Evolutionary conservation across 169 alveolate species (phyloP).

Genomic region (Perkinsus olseni): DNA sequence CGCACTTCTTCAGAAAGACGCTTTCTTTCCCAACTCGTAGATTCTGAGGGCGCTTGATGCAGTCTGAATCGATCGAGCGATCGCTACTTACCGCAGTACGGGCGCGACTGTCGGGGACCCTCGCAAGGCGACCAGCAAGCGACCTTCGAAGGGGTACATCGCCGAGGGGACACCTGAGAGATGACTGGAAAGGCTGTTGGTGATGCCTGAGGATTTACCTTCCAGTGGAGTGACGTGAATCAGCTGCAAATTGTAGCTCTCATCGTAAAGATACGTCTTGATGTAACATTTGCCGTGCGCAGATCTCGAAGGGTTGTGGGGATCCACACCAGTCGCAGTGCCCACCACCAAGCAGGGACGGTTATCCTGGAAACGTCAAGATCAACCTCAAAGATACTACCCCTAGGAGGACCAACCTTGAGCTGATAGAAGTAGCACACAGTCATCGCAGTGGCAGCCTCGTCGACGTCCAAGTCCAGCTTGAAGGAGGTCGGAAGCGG

Average conservation of each 20-base stretch:
- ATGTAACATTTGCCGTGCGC: slow-evolving; percentile 25
- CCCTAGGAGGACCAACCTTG: neutral
- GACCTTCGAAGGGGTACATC: slow-evolving; percentile 80
- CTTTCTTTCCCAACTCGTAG: slow-evolving; percentile 93
- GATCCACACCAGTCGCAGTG: slow-evolving; percentile 15
- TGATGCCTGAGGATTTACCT: neutral
- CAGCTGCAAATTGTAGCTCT: slow-evolving; percentile 36
- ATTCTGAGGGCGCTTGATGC: slow-evolving; percentile 83
- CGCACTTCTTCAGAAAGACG: slow-evolving; percentile 90
- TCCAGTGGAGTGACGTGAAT: slow-evolving; percentile 19
- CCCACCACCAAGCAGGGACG: slow-evolving; percentile 32
- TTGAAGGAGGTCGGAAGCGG: slow-evolving; percentile 13
- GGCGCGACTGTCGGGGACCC: neutral
- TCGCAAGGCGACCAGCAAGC: slow-evolving; percentile 61
- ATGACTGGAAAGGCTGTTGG: neutral
- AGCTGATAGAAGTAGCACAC: slow-evolving; percentile 38
- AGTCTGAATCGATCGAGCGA: neutral
- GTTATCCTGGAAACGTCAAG: neutral
- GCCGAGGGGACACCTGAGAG: neutral
- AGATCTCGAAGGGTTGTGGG: neutral
- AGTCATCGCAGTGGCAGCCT: slow-evolving; percentile 25
- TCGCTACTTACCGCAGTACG: neutral
- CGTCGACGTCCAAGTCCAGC: neutral
- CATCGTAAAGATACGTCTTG: slow-evolving; percentile 47
- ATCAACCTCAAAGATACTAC: neutral